These are phyloP conservation scores for Ogataea angusta DNA, from an alignment of 805 yeast species.

Conservation along the genomic window DNA sequence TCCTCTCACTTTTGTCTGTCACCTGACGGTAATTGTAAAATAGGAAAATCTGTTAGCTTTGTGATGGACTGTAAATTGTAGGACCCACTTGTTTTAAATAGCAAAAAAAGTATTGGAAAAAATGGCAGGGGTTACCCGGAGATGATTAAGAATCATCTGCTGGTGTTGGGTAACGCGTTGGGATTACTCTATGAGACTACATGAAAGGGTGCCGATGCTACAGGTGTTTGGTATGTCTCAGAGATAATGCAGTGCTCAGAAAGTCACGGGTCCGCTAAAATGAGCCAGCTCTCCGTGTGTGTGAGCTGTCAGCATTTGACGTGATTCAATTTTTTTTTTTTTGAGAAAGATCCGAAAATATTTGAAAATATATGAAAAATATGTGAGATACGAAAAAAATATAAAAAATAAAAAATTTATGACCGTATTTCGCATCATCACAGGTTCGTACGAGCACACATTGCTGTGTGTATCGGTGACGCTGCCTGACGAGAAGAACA, in stretches of 20 bases:
- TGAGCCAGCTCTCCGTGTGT: no score
- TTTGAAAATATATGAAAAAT: no score
- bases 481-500: conserved; percentile 41
- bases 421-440: conserved; percentile 67
- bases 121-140: conserved; percentile 5
- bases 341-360: not conserved
- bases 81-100: conserved; percentile 5
- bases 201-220: no score
- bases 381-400: no score
- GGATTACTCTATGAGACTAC: no score
- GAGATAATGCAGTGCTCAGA: no score
- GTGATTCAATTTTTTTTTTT: no score
- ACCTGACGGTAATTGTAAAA: not conserved
- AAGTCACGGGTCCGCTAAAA: no score
- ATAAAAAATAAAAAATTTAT: conserved; percentile 3
- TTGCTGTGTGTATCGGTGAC: conserved; percentile 76
- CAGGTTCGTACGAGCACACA: conserved; percentile 95
- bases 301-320: no score
- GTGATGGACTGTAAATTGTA: not conserved
- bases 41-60: not conserved
- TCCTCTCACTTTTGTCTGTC: not conserved
- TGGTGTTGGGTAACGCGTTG: not conserved
- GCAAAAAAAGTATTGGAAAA: conserved; percentile 1
- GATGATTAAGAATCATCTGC: not conserved
- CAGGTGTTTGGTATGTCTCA: no score